These are phyloP conservation scores for Euphorbia peplus DNA, from an alignment of 345 rosid genomes.

Conservation along the genomic window DNA sequence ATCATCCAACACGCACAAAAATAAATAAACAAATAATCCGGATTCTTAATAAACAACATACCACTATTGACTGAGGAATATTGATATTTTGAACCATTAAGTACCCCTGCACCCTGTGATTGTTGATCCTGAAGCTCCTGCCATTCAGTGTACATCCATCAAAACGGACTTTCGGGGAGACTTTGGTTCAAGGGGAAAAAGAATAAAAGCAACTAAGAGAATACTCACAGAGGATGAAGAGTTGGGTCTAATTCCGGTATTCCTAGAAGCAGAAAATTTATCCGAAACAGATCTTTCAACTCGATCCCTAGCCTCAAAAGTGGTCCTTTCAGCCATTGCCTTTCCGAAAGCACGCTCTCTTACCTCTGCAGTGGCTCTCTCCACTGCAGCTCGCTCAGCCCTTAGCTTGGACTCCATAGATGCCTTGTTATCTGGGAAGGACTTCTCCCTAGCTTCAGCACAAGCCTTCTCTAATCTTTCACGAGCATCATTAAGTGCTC, in stretches of 20 bases:
- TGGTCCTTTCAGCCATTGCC: conserved; percentile 60
- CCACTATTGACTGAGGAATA: conserved; percentile 47
- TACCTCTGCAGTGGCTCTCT: conserved; percentile 91
- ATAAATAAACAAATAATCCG: background rate
- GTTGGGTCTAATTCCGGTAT: conserved; percentile 41
- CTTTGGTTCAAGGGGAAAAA: background rate
- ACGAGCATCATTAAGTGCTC: conserved; percentile 79
- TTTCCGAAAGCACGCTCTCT: conserved; percentile 74
- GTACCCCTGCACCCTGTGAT: conserved; percentile 43
- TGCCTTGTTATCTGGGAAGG: conserved; percentile 38
- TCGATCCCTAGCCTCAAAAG: conserved; percentile 64
- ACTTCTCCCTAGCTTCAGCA: conserved; percentile 82
- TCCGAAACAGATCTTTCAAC: conserved; percentile 63
- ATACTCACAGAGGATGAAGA: conserved; percentile 45
- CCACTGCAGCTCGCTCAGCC: conserved; percentile 91
- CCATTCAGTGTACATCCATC: conserved; percentile 20
- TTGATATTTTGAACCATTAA: conserved; percentile 46
- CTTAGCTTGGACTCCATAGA: conserved; percentile 59
- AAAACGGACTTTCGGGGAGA: background rate
- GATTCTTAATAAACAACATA: conserved; percentile 22
- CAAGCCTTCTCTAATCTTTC: conserved; percentile 93
- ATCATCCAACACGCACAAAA: background rate
- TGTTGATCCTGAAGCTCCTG: conserved; percentile 55
- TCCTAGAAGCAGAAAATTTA: conserved; percentile 54
- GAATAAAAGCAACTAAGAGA: conserved; percentile 3